Evolutionary conservation across 2,329 filamentous ascomycete species (phyloP).

Genomic region (Pseudopithomyces maydicus): DNA sequence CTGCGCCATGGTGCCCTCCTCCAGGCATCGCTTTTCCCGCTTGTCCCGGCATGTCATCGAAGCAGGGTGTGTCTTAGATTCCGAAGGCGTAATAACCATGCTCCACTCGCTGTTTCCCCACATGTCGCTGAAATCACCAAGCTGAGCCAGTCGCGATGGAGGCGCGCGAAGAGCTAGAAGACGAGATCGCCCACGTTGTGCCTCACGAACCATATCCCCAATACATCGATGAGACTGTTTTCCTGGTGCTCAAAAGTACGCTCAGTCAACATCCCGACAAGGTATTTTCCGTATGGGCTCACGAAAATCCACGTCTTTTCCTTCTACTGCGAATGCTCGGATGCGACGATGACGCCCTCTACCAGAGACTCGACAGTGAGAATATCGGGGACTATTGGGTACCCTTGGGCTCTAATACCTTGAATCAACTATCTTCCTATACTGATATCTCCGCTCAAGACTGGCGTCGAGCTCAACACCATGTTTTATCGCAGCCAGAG

Average conservation of each 20-base stretch:
- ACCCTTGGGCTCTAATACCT: conserved; percentile 7
- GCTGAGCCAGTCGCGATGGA: conserved; percentile 8
- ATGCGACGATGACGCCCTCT: conserved; percentile 17
- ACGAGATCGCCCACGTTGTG: conserved; percentile 15
- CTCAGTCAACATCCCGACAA: conserved; percentile 20
- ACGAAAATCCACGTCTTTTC: conserved; percentile 20
- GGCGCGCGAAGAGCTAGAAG: conserved; percentile 12
- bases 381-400: conserved; percentile 21
- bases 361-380: conserved; percentile 17
- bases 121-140: conserved; percentile 2
- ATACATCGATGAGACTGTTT: conserved; percentile 25
- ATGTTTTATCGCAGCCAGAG: conserved; percentile 19
- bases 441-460: conserved; percentile 6
- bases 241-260: conserved; percentile 17
- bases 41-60: not conserved
- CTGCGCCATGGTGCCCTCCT: not conserved
- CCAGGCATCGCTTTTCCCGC: not conserved
- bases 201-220: conserved; percentile 17
- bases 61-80: not conserved
- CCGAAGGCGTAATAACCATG: not conserved
- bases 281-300: conserved; percentile 12
- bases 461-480: conserved; percentile 15
- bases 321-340: conserved; percentile 25
- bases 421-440: conserved; percentile 12
- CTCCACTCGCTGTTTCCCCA: not conserved